Base-by-base conservation (phyloP, 1,139 yeast genomes). In the Debaryomyces udenii region DNA sequence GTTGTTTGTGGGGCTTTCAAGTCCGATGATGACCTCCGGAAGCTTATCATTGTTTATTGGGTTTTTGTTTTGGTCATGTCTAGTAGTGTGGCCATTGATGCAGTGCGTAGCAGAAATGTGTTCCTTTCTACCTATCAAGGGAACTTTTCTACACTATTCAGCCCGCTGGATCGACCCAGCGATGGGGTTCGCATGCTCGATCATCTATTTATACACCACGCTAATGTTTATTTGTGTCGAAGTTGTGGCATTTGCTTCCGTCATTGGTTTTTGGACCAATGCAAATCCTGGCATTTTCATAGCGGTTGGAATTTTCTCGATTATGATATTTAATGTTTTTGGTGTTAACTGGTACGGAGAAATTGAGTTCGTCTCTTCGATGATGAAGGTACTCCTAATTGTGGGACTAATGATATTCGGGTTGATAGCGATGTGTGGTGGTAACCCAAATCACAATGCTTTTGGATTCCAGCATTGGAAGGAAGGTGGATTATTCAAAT, bases 391-490 rank as follows among this genome's bases (percentile, higher is more conserved):
- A 5, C 42, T 70, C 13, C 57, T 69, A 34, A 64, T 68, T 43
- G 61, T 67, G 20, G 75, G 75, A 1, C 59, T 70, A 40, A 69
- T 70, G 73, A 37, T 65, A 22, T 68, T 69, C 44, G 59, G 66
- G 2, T 57, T 70, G 39, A 57, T 70, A 32, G 56, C 70, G 39
- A 67, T 68, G 73, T 64, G 71, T 31, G 70, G 70, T 13, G 69
- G 53, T 24, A 57, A 59, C 27, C 51, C 50, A 17, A 51, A 70
- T 39, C 53, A 53, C 22, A 56, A 56, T 4, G 48, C 62, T 33
- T 33, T 61, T 18, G 70, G 70, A 1, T 65, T 64, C 37, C 38
- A 56, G 44, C 70, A 76, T 53, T 78, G 82, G 82, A 57, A 64
- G 31, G 60, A 67, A 35, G 75, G 64, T 14, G 76, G 76, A 4